Evolutionary conservation across 345 rosid genomes (phyloP).

Genomic region (Geranium brycei): DNA sequence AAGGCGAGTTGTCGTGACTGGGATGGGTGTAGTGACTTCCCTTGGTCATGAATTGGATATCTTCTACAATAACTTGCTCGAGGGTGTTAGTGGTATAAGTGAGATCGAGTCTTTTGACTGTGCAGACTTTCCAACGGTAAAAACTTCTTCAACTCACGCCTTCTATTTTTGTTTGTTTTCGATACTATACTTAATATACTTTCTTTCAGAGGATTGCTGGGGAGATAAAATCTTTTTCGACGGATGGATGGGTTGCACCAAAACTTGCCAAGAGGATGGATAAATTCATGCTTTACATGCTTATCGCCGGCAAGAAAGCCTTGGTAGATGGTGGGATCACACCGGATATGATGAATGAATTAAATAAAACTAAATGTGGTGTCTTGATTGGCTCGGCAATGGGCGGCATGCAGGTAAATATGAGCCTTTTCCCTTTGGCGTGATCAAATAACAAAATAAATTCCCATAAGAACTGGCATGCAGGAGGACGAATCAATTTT

Average conservation of each 20-base stretch:
- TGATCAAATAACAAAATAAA: too few relatives aligned
- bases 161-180: neutral
- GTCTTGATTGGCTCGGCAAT: slow-evolving; percentile 45
- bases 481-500: neutral
- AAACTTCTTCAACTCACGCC: neutral
- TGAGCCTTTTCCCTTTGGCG: neutral
- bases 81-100: slow-evolving; percentile 43
- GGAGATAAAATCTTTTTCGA: slow-evolving; percentile 41
- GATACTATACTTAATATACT: neutral
- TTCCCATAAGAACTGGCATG: neutral
- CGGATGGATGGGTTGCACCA: slow-evolving; percentile 43
- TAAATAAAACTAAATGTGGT: slow-evolving; percentile 40
- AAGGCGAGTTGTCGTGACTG: slow-evolving; percentile 45
- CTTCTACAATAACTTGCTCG: slow-evolving; percentile 37
- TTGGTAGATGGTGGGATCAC: slow-evolving; percentile 44
- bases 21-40: slow-evolving; percentile 43
- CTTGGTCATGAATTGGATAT: slow-evolving; percentile 36
- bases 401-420: slow-evolving; percentile 42
- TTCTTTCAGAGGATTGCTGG: slow-evolving; percentile 42
- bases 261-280: slow-evolving; percentile 46
- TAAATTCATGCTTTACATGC: slow-evolving; percentile 44
- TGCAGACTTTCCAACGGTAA: slow-evolving; percentile 35
- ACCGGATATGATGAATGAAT: slow-evolving; percentile 25
- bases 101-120: slow-evolving; percentile 47
- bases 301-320: slow-evolving; percentile 52